Evolutionary conservation across 2,329 filamentous ascomycete genomes (phyloP), one percentile per base, ranked within the genome.

Genomic region (Aspergillus ustus): DNA sequence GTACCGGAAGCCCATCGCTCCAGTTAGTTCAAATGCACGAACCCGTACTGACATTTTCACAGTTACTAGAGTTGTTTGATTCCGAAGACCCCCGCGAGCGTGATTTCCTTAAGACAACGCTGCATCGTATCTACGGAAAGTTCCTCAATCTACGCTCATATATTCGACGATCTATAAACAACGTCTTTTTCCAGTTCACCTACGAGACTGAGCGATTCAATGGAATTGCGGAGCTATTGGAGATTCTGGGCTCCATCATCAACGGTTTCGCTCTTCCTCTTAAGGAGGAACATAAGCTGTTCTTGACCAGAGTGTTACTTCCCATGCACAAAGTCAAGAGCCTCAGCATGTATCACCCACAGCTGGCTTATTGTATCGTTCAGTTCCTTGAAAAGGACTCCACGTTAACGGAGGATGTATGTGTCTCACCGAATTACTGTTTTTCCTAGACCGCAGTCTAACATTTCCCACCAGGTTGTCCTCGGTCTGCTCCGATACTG

Each of bases 191-290:
- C 85, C 95, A 99, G 75, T 99, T 99, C 78, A 93, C 93, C 63
- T 99, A 99, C 77, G 95, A 99, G 80, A 99, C 95, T 4, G 95
- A 99, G 79, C 87, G 95, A 62, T 98, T 99, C 82, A 99, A 99
- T 72, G 95, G 95, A 57, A 97, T 99, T 72, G 95, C 95, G 3
- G 95, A 99, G 78, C 83, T 99, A 31, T 85, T 99, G 40, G 95
- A 99, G 77, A 99, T 99, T 68, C 83, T 99, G 55, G 95, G 95
- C 31, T 98, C 95, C 67, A 99, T 99, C 73, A 99, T 99, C 84
- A 99, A 99, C 76, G 95, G 95, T 50, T 99, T 99, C 75, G 95
- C 95, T 22, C 82, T 99, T 60, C 95, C 95, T 13, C 83, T 99
- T 57, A 99, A 99, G 81, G 95, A 99, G 75, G 95, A 99, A 76